phyloP scores from a whole-genome alignment of 2,329 filamentous ascomycete genomes.

The Penicillium sp. region DNA sequence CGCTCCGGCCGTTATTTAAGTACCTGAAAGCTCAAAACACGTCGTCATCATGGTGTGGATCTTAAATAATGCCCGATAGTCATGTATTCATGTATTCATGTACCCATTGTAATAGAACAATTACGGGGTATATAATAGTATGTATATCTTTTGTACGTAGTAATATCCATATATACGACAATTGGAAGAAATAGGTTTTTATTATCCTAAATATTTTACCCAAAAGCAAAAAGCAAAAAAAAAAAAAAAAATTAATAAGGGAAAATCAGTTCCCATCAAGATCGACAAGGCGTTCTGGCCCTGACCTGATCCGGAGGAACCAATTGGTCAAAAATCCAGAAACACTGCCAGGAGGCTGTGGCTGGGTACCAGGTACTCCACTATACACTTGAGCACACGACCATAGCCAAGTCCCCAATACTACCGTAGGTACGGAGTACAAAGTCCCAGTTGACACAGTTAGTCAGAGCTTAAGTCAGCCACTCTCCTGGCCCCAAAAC shows the following conservation, averaged over 20 bases:
- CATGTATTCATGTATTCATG: not conserved
- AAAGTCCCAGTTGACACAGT: not conserved
- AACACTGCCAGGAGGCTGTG: constrained; percentile 1
- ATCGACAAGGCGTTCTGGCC: constrained; percentile 20
- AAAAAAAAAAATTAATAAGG: not conserved
- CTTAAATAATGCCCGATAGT: not conserved
- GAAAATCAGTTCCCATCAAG: not conserved
- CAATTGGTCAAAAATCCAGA: constrained; percentile 13
- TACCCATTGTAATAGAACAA: not conserved
- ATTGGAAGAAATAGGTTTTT: not conserved
- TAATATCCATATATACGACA: not conserved
- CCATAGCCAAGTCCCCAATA: constrained; percentile 7
- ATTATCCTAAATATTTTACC: not conserved
- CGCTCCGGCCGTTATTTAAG: constrained; percentile 1
- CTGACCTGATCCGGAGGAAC: constrained; percentile 19
- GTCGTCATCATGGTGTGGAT: constrained; percentile 11
- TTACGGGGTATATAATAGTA: not conserved
- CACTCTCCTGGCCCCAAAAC: constrained; percentile 23
- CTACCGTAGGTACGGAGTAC: not conserved
- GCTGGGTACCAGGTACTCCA: constrained; percentile 12
- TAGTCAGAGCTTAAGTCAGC: constrained; percentile 24
- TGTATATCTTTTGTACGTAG: not conserved
- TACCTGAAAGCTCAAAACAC: constrained; percentile 2
- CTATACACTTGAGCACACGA: constrained; percentile 1
- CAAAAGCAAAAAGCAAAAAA: not conserved